Conservation (phyloP, 345 rosid species). For the Salix caprea region DNA sequence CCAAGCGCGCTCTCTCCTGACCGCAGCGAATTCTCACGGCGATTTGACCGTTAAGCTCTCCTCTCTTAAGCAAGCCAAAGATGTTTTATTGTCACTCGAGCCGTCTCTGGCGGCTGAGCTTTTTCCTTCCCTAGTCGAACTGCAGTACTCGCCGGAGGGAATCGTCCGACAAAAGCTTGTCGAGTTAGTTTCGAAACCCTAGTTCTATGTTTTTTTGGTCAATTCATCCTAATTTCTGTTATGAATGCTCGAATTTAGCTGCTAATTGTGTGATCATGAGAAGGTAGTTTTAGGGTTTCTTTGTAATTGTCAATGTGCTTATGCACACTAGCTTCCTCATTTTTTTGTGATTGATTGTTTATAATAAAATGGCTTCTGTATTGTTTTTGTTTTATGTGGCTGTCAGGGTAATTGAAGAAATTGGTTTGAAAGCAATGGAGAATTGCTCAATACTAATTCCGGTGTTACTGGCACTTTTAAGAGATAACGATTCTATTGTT, state of each 20-base stretch:
- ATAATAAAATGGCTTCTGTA: too few species aligned
- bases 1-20: conserved; percentile 72
- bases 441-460: conserved; percentile 49
- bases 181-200: conserved; percentile 63
- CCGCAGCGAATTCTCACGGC: conserved; percentile 72
- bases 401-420: conserved; percentile 78
- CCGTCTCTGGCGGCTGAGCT: conserved; percentile 69
- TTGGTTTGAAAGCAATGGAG: conserved; percentile 64
- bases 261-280: not conserved
- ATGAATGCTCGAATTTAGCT: not conserved
- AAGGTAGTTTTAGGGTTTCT: not conserved
- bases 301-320: not conserved
- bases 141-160: conserved; percentile 66
- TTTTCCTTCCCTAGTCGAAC: conserved; percentile 70
- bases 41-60: conserved; percentile 89
- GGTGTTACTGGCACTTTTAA: conserved; percentile 52
- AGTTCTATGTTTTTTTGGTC: conserved; percentile 1
- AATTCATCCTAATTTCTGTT: not conserved
- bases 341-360: too few species aligned
- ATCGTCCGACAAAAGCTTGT: conserved; percentile 70
- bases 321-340: too few species aligned
- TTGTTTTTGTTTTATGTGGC: conserved; percentile 7
- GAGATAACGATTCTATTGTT: conserved; percentile 57
- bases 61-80: conserved; percentile 75
- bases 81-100: conserved; percentile 56